Percentiles rank a stretch among this genome's conserved stretches.
Evolutionary conservation across 169 alveolate genomes (phyloP).

Genomic region (Eimeria falciformis): DNA sequence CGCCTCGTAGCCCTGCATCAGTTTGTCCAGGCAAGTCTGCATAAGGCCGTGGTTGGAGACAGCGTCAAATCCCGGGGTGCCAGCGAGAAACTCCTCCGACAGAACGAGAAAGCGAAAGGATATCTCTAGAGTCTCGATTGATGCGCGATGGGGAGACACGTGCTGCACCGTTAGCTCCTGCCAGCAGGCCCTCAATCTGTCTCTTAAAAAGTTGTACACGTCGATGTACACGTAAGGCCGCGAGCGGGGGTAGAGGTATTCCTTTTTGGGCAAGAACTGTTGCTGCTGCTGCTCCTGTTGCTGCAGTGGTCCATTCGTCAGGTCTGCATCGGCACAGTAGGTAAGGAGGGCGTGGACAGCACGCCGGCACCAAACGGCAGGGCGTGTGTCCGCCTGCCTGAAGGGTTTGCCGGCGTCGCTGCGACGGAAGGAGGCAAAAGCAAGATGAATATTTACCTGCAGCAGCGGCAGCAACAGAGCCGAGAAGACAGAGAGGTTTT

Average conservation of each 20-base stretch:
- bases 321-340: constrained; percentile 88
- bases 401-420: constrained; percentile 90
- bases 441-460: constrained; percentile 84
- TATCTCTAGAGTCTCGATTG: constrained; percentile 88
- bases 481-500: not conserved
- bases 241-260: constrained; percentile 79
- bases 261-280: constrained; percentile 17
- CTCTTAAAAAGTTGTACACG: constrained; percentile 88
- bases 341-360: constrained; percentile 85
- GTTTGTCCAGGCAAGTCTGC: constrained; percentile 87
- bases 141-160: constrained; percentile 87
- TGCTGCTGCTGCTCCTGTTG: constrained; percentile 59
- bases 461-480: not conserved
- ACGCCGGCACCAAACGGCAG: constrained; percentile 90
- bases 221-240: constrained; percentile 84
- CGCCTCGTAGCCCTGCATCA: constrained; percentile 89
- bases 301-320: constrained; percentile 62
- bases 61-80: constrained; percentile 84
- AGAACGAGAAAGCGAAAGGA: constrained; percentile 86
- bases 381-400: constrained; percentile 85
- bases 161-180: constrained; percentile 92
- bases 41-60: constrained; percentile 86
- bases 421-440: constrained; percentile 89
- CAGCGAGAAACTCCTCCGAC: constrained; percentile 85
- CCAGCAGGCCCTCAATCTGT: constrained; percentile 90